Evolutionary conservation across 768 basidiomycete species (phyloP), one percentile per base, ranked within the genome.

Genomic region (Termitomyces titanicus): DNA sequence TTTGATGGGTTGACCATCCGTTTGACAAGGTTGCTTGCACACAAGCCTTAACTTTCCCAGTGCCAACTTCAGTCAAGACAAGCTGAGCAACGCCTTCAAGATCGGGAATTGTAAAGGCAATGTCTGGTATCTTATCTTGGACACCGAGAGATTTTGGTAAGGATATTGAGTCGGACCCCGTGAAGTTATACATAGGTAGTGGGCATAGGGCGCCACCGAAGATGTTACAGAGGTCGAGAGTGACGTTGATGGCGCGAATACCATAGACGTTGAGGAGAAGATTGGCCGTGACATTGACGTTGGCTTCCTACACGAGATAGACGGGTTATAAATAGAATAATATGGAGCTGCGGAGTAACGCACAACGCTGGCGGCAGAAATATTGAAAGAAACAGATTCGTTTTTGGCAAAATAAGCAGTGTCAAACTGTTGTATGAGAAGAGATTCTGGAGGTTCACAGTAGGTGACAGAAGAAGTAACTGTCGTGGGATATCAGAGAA

Each of bases 11-110:
- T 1, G 94, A 90, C 81, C 86, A 86, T 10, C 95, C 95, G 66
- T 99, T 99, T 17, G 92, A 87, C 11, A 98, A 75, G 2, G 94
- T 95, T 17, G 94, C 84, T 69, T 95, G 93, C 8, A 99, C 80
- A 63, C 96, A 99, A 0, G 94, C 92, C 51, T 87, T 91, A 58
- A 91, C 76, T 8, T 82, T 68, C 46, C 88, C 86, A 5, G 91
- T 89, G 47, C 75, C 73, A 31, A 84, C 79, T 58, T 91, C 83
- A 2, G 75, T 81, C 38, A 96, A 78, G 5, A 85, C 80, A 51
- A 98, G 73, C 62, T 93, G 89, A 0, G 85, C 94, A 64, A 83
- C 94, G 17, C 90, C 94, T 67, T 98, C 94, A 5, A 98, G 78
- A 70, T 99, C 91, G 5, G 96, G 96, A 35, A 99, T 88, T 39